Evolutionary conservation across 352 stramenopile species (phyloP).

Genomic region (Pythium pectinolyticum): DNA sequence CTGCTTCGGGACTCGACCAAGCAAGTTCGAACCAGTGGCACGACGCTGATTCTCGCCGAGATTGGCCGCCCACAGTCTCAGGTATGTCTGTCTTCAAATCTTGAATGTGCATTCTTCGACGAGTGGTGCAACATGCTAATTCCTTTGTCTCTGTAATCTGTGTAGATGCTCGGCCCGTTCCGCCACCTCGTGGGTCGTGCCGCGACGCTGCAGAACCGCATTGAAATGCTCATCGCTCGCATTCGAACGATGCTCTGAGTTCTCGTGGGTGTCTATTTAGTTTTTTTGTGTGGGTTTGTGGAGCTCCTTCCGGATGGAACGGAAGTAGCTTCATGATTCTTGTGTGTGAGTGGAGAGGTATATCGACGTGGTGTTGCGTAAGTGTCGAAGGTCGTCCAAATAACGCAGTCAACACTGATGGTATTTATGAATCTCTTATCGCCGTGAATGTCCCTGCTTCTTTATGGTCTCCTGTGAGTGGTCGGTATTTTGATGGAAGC

Average conservation of each 20-base stretch:
- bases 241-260: conserved; percentile 20
- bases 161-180: conserved; percentile 40
- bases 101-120: too few species aligned
- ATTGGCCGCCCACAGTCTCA: conserved; percentile 44
- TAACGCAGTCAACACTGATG: conserved; percentile 16
- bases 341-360: background rate
- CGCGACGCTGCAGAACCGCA: conserved; percentile 49
- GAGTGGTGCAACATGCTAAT: too few species aligned
- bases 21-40: conserved; percentile 66
- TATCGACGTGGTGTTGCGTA: conserved; percentile 14
- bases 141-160: background rate
- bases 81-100: conserved; percentile 27
- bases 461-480: background rate
- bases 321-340: background rate
- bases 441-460: background rate
- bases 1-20: conserved; percentile 55
- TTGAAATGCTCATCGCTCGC: conserved; percentile 40
- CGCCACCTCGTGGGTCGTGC: conserved; percentile 56
- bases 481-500: background rate
- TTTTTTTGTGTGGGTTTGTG: conserved; percentile 6
- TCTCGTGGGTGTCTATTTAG: conserved; percentile 25
- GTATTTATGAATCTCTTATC: conserved; percentile 9
- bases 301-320: background rate
- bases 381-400: conserved; percentile 1
- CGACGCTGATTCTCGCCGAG: conserved; percentile 59